A percentile compares a stretch with the other conserved stretches of the same genome.
phyloP scores from a whole-genome alignment of 768 basidiomycete species.

The Leccinum subgranulosum region DNA sequence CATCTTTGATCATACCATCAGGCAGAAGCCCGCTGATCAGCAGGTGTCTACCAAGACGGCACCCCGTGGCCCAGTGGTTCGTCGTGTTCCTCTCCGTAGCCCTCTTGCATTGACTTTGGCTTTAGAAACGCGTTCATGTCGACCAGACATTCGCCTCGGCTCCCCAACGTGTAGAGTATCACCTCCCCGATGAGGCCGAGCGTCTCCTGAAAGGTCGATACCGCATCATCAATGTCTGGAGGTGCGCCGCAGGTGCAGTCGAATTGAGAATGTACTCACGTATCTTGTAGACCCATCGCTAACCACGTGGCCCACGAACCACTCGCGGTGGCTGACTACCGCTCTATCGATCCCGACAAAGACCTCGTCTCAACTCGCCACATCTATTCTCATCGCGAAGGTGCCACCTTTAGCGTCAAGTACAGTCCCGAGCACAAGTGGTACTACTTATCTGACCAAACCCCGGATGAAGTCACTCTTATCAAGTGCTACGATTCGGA shows the following conservation, averaged over 20 bases:
- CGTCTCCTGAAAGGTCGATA: slow-evolving; percentile 29
- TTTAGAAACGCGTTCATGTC: slow-evolving; percentile 10
- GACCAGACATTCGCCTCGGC: neutral
- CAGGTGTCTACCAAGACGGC: neutral
- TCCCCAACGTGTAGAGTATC: neutral
- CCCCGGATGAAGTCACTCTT: neutral
- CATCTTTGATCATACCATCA: slow-evolving; percentile 46
- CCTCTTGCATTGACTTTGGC: neutral
- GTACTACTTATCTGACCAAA: neutral
- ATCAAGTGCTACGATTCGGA: neutral
- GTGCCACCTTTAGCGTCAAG: neutral
- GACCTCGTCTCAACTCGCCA: neutral
- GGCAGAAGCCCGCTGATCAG: slow-evolving; percentile 22
- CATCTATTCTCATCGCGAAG: neutral
- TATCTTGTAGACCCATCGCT: neutral
- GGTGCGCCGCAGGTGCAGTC: slow-evolving; percentile 14
- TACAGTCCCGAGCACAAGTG: neutral
- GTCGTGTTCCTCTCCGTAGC: slow-evolving; percentile 11
- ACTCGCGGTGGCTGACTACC: neutral
- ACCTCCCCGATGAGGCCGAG: neutral
- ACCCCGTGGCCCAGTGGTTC: slow-evolving; percentile 34
- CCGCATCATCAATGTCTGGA: slow-evolving; percentile 48
- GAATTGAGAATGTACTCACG: neutral
- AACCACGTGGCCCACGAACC: neutral
- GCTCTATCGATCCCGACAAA: neutral